phyloP scores from a whole-genome alignment of 768 basidiomycete genomes.

The Leucocoprinus sp. region DNA sequence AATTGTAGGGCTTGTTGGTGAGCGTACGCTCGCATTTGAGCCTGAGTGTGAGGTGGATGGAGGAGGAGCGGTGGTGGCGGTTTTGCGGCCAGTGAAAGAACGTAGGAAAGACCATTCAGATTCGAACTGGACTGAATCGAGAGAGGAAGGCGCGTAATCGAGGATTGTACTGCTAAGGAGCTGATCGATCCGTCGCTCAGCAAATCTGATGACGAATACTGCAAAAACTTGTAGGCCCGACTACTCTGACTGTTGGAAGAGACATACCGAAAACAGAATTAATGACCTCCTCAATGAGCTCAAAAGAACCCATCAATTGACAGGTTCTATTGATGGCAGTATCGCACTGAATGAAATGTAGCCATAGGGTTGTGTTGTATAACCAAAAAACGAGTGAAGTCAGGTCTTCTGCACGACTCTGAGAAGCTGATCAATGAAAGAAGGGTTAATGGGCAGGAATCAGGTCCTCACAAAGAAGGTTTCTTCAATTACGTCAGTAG shows the following conservation, averaged over 20 bases:
- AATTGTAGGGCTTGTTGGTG: slow-evolving; percentile 43
- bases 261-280: slow-evolving; percentile 86
- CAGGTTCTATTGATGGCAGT: slow-evolving; percentile 70
- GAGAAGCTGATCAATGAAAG: slow-evolving; percentile 6
- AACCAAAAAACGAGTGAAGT: slow-evolving; percentile 90
- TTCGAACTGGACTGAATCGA: slow-evolving; percentile 85
- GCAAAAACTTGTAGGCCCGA: slow-evolving; percentile 5
- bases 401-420: slow-evolving; percentile 82
- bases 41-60: background rate
- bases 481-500: slow-evolving; percentile 88
- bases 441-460: slow-evolving; percentile 4
- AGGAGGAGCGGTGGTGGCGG: slow-evolving; percentile 23
- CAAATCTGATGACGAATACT: slow-evolving; percentile 95
- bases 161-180: slow-evolving; percentile 77
- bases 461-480: slow-evolving; percentile 72
- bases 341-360: slow-evolving; percentile 87
- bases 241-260: background rate
- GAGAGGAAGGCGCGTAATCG: slow-evolving; percentile 69
- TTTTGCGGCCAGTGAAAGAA: slow-evolving; percentile 62
- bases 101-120: slow-evolving; percentile 91
- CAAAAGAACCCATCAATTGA: slow-evolving; percentile 76
- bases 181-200: slow-evolving; percentile 82
- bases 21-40: slow-evolving; percentile 11
- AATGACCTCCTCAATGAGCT: slow-evolving; percentile 84
- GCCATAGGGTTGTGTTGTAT: slow-evolving; percentile 83